Conservation (phyloP, 108 stramenopile species). For the Conticribra guillardii region DNA sequence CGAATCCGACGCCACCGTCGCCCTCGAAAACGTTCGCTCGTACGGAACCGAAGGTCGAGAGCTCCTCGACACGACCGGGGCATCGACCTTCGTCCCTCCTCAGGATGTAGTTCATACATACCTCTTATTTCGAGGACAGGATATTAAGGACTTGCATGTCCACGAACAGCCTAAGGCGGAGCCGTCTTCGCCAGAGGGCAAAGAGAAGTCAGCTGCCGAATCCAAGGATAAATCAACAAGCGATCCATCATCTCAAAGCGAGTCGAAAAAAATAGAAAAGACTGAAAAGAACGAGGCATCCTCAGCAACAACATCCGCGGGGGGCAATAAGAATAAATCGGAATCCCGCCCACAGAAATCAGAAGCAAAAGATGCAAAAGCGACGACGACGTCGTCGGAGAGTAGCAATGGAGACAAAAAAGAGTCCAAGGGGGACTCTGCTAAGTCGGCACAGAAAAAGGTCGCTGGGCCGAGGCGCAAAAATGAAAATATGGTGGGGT, state of each 20-base stretch:
- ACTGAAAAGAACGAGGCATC: background rate
- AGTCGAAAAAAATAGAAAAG: background rate
- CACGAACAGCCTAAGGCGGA: constrained; percentile 65
- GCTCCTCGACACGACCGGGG: constrained; percentile 54
- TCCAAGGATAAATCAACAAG: constrained; percentile 1
- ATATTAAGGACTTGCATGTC: constrained; percentile 97
- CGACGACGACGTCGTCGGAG: too few species aligned
- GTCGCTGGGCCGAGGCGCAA: constrained; percentile 15
- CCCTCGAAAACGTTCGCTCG: constrained; percentile 90
- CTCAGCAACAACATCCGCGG: too few species aligned
- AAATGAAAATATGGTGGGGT: constrained; percentile 58
- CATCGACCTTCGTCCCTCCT: constrained; percentile 77
- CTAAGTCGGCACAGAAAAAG: constrained; percentile 13
- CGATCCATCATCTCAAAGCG: background rate
- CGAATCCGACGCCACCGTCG: constrained; percentile 89
- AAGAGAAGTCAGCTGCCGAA: background rate
- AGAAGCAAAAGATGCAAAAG: background rate
- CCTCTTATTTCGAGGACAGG: constrained; percentile 90
- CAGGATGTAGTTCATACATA: constrained; percentile 83
- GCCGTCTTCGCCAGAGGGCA: background rate
- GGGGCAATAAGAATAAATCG: too few species aligned
- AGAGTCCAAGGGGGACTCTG: constrained; percentile 18
- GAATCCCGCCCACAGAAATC: background rate
- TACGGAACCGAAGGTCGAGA: constrained; percentile 95
- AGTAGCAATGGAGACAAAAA: background rate